phyloP scores from a whole-genome alignment of 768 basidiomycete species.

The Macrocybe gigantea region DNA sequence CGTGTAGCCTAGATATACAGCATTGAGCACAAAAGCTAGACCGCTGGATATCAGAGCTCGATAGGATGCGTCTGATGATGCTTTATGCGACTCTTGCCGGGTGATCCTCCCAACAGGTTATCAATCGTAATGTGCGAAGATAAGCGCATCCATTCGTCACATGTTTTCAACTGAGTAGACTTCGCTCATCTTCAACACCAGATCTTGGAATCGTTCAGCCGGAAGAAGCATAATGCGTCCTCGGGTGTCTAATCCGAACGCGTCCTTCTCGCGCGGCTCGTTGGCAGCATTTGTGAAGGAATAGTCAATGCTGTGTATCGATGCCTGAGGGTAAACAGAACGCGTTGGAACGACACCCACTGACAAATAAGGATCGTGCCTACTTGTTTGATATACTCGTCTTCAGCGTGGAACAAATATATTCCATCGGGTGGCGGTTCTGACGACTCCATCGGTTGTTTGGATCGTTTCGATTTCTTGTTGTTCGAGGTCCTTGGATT shows the following conservation, averaged over 20 bases:
- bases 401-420: constrained; percentile 84
- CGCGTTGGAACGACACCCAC: neutral
- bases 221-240: constrained; percentile 64
- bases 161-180: constrained; percentile 13
- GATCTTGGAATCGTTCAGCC: constrained; percentile 28
- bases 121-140: too few species aligned
- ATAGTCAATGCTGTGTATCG: constrained; percentile 42
- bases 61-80: too few species aligned
- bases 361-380: neutral
- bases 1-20: too few species aligned
- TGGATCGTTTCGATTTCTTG: constrained; percentile 33
- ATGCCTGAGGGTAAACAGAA: constrained; percentile 27
- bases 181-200: constrained; percentile 34
- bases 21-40: too few species aligned
- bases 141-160: too few species aligned
- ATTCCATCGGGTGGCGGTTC: constrained; percentile 33
- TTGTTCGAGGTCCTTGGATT: constrained; percentile 19
- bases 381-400: constrained; percentile 67
- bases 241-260: constrained; percentile 67
- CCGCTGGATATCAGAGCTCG: too few species aligned
- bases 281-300: constrained; percentile 42
- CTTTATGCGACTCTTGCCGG: too few species aligned
- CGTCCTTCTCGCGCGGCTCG: constrained; percentile 51
- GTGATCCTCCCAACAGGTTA: too few species aligned
- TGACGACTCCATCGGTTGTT: constrained; percentile 6